These are phyloP conservation scores for Diaporthe citriasiana DNA, from an alignment of 2,329 filamentous ascomycete species.

Conservation along the genomic window DNA sequence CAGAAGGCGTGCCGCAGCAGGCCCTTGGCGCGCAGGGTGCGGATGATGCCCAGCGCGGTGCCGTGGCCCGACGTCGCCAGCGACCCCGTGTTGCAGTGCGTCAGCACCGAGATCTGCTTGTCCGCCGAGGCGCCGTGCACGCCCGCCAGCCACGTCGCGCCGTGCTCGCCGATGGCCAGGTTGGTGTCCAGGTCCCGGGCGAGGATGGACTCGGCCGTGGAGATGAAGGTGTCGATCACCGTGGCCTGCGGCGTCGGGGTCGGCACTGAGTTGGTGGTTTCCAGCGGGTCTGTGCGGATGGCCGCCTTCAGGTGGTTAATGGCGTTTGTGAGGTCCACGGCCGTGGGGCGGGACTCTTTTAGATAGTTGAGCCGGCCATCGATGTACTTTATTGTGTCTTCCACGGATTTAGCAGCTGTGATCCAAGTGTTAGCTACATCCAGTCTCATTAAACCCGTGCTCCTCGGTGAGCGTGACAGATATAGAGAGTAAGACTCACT, in stretches of 20 bases:
- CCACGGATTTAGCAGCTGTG: conserved; percentile 57
- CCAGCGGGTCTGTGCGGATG: conserved; percentile 65
- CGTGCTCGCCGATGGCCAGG: conserved; percentile 84
- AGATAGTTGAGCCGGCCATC: conserved; percentile 86
- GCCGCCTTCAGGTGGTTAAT: conserved; percentile 81
- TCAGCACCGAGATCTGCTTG: conserved; percentile 82
- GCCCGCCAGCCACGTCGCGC: conserved; percentile 84
- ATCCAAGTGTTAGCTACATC: not conserved
- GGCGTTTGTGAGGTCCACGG: conserved; percentile 94
- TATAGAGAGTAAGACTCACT: conserved; percentile 48
- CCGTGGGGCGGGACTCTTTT: conserved; percentile 90
- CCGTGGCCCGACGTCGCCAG: conserved; percentile 98
- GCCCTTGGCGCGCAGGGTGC: conserved; percentile 77
- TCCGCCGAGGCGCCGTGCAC: conserved; percentile 66
- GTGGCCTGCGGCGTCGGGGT: conserved; percentile 59
- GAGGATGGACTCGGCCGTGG: conserved; percentile 87
- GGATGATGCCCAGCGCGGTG: conserved; percentile 93
- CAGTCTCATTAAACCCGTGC: conserved; percentile 16
- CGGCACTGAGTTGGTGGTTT: conserved; percentile 48
- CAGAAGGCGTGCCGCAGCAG: conserved; percentile 89
- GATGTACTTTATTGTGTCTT: conserved; percentile 79
- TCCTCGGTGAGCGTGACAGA: not conserved
- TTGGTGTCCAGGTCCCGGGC: conserved; percentile 91
- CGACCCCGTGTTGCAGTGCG: conserved; percentile 98
- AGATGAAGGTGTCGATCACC: conserved; percentile 80